Conservation (phyloP, 2,329 filamentous ascomycete genomes). For the Daldinia sp. region DNA sequence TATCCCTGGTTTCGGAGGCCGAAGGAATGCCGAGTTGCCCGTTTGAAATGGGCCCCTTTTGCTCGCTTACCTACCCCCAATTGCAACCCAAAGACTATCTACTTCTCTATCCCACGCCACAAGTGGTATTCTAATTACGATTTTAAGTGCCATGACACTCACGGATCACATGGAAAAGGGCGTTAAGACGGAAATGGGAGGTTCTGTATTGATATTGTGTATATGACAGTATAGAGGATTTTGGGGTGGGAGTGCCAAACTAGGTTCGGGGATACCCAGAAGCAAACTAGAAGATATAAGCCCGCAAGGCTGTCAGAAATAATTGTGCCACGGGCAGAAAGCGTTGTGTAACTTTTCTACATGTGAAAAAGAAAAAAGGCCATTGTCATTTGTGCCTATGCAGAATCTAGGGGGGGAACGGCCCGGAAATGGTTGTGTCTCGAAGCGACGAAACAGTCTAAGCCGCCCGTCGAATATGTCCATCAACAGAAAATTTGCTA, state of each 20-base stretch:
- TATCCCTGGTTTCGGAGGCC: slow-evolving; percentile 66
- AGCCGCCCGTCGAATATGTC: slow-evolving; percentile 36
- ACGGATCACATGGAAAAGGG: slow-evolving; percentile 13
- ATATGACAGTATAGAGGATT: slow-evolving; percentile 38
- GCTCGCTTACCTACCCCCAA: slow-evolving; percentile 5
- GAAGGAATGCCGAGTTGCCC: slow-evolving; percentile 81
- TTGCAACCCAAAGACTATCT: not conserved
- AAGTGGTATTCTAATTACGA: slow-evolving; percentile 21
- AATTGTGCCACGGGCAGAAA: slow-evolving; percentile 21
- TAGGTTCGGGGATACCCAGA: slow-evolving; percentile 41
- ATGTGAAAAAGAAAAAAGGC: slow-evolving; percentile 36
- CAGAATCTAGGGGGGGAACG: slow-evolving; percentile 50
- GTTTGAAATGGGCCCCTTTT: slow-evolving; percentile 64
- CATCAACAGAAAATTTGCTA: slow-evolving; percentile 43
- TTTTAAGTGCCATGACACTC: slow-evolving; percentile 10
- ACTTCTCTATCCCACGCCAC: slow-evolving; percentile 17
- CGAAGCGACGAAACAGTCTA: slow-evolving; percentile 41
- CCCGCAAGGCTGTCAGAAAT: slow-evolving; percentile 33
- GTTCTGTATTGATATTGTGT: slow-evolving; percentile 42
- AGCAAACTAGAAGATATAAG: slow-evolving; percentile 38
- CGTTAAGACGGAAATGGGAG: slow-evolving; percentile 20
- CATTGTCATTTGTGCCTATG: slow-evolving; percentile 50
- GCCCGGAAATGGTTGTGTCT: slow-evolving; percentile 32
- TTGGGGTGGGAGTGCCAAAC: slow-evolving; percentile 26
- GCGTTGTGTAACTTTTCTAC: slow-evolving; percentile 30